Evolutionary conservation across 495 filamentous ascomycete genomes (phyloP), one percentile per base, ranked within the genome.

Genomic region (Aspergillus funiculosus): DNA sequence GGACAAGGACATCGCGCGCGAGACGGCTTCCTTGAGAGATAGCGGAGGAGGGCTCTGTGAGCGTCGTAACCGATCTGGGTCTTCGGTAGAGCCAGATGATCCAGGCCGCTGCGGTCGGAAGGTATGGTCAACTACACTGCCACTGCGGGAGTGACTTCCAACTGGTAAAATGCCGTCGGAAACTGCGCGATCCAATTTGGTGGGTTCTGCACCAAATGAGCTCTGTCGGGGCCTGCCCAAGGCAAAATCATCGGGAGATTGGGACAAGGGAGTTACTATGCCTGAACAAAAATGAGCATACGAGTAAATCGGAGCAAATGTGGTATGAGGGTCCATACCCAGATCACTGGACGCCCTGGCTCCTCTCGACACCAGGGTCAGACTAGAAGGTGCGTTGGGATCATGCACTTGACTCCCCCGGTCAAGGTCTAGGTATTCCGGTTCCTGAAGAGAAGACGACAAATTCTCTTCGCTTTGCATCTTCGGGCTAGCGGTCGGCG

Each of bases 1-100:
- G 15, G 90, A 95, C 4, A 98, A 72, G 13, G 85, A 79, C 44
- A 86, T 80, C 4, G 92, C 94, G 45, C 94, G 81, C 30, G 84
- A 79, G 30, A 92, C 75, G 17, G 92, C 90, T 52, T 92, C 88
- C 47, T 75, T 69, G 0, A 78, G 73, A 1, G 83, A 78, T n/a
- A 91, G 51, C 2, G 81, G 85, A 4, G 87, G 87, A 2, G 88
- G 88, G 59, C 87, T 95, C 25, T 73, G 68, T 0, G 89, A 83
- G 46, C 81, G 73, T 22, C 14, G 42, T n/a, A 17, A 18, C 20
- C 43, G 51, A 78, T 19, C 71, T 64, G 32, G 38, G 8, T 52
- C 50, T 25, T 53, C 40, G 34, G 24, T 52, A 2, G 54, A 44
- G n/a, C 44, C 57, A 31, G 21, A 35, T 18, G 51, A 42, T 8